These are phyloP conservation scores for Curvularia lunata DNA, from an alignment of 2,329 filamentous ascomycete species.

Conservation along the genomic window DNA sequence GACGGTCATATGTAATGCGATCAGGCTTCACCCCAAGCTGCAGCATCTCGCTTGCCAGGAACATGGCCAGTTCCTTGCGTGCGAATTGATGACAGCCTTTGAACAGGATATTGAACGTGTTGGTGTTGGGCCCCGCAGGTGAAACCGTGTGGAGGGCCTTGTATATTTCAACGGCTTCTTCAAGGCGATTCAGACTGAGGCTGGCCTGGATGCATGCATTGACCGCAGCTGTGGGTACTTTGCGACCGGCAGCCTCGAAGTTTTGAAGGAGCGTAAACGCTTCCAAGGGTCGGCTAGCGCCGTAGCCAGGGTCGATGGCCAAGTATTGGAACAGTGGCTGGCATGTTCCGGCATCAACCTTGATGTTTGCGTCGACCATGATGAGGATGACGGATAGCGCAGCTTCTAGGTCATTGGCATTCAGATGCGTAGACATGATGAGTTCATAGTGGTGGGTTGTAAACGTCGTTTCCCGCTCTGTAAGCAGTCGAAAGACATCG, in stretches of 20 bases:
- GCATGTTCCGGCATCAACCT: conserved; percentile 66
- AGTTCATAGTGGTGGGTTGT: conserved; percentile 78
- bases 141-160: conserved; percentile 64
- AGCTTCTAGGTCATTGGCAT: conserved; percentile 64
- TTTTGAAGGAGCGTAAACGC: conserved; percentile 64
- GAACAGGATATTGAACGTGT: conserved; percentile 69
- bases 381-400: conserved; percentile 74
- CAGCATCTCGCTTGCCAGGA: conserved; percentile 67
- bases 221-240: conserved; percentile 59
- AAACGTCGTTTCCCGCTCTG: conserved; percentile 64
- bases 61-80: conserved; percentile 64
- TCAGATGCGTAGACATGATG: conserved; percentile 73
- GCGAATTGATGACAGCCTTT: conserved; percentile 53
- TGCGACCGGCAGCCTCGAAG: conserved; percentile 58
- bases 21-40: conserved; percentile 62
- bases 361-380: conserved; percentile 70
- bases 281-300: conserved; percentile 53
- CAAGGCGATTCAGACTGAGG: conserved; percentile 53
- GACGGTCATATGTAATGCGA: conserved; percentile 65
- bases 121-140: conserved; percentile 52
- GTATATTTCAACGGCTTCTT: conserved; percentile 65
- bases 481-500: conserved; percentile 71
- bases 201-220: conserved; percentile 62
- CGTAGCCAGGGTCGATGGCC: conserved; percentile 51
- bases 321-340: conserved; percentile 67